phyloP scores from a whole-genome alignment of 2,329 filamentous ascomycete species.

The Arthrobotrys sinensis region DNA sequence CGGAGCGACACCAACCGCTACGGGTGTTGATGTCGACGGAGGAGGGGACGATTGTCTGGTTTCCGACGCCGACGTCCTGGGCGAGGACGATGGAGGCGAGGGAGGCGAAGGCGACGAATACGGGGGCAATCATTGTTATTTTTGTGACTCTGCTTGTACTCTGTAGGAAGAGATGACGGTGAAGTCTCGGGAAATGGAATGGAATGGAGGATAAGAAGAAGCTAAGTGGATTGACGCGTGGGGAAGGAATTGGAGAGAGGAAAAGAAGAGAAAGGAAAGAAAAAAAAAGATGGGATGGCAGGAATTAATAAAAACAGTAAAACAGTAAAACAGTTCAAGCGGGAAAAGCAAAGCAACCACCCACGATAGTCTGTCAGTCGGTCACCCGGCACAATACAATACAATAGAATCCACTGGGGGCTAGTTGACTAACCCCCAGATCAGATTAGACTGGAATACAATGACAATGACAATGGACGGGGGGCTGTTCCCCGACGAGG shows the following conservation, averaged over 20 bases:
- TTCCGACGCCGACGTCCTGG: constrained; percentile 52
- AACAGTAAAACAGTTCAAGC: no score
- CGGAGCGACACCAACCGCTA: constrained; percentile 53
- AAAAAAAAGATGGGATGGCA: constrained; percentile 14
- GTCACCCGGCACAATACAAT: no score
- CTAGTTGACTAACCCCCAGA: no score
- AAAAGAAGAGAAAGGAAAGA: neutral
- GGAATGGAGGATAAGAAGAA: neutral
- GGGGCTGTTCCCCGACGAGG: no score
- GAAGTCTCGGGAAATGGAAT: neutral
- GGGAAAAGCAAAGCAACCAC: no score
- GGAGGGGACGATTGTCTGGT: constrained; percentile 56
- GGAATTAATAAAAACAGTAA: constrained; percentile 15
- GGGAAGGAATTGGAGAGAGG: constrained; percentile 1
- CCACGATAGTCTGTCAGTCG: no score
- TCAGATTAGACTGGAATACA: no score
- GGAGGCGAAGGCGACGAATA: constrained; percentile 27
- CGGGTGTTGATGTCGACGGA: constrained; percentile 55
- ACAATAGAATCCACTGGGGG: no score
- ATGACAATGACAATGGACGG: no score
- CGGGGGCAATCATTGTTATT: constrained; percentile 33
- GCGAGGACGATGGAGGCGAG: constrained; percentile 39
- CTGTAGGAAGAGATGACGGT: neutral
- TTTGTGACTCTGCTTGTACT: neutral
- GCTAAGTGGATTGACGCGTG: constrained; percentile 8